These are phyloP conservation scores for Lithohypha guttulata DNA, from an alignment of 2,329 filamentous ascomycete genomes.

Conservation along the genomic window DNA sequence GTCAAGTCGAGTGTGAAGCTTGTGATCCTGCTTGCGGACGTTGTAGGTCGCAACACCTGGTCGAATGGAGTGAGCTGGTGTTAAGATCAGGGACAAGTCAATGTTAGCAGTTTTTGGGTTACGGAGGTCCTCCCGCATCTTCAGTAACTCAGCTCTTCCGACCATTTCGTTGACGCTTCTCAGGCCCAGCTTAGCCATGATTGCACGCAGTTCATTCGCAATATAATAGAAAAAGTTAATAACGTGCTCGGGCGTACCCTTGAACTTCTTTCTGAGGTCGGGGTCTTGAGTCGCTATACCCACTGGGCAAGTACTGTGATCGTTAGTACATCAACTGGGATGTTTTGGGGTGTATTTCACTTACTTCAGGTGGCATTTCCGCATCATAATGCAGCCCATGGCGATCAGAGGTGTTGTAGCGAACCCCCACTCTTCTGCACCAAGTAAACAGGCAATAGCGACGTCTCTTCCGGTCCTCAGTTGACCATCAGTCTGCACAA, in stretches of 20 bases:
- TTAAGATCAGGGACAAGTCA: conserved; percentile 83
- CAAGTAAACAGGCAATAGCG: conserved; percentile 84
- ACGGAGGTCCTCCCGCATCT: conserved; percentile 76
- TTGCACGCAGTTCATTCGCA: conserved; percentile 86
- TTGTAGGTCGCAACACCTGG: conserved; percentile 95
- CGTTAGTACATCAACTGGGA: no score
- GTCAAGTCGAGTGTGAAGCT: conserved; percentile 82
- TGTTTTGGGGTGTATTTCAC: no score
- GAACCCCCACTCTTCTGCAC: conserved; percentile 97
- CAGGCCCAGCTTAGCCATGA: conserved; percentile 94
- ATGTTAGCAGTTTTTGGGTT: conserved; percentile 87
- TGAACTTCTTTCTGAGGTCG: conserved; percentile 87
- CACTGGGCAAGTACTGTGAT: conserved; percentile 69
- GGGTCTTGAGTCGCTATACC: conserved; percentile 94
- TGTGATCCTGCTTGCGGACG: conserved; percentile 93
- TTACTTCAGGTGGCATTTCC: no score
- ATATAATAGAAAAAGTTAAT: conserved; percentile 99
- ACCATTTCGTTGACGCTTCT: conserved; percentile 97
- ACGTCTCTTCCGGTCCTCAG: conserved; percentile 86
- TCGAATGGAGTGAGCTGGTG: conserved; percentile 88
- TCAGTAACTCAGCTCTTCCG: conserved; percentile 75
- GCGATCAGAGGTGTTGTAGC: conserved; percentile 89
- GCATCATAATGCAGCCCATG: conserved; percentile 94
- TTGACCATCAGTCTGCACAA: conserved; percentile 94
- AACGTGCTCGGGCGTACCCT: conserved; percentile 85